phyloP scores from a whole-genome alignment of 495 filamentous ascomycete species.

The Annulohypoxylon moriforme region DNA sequence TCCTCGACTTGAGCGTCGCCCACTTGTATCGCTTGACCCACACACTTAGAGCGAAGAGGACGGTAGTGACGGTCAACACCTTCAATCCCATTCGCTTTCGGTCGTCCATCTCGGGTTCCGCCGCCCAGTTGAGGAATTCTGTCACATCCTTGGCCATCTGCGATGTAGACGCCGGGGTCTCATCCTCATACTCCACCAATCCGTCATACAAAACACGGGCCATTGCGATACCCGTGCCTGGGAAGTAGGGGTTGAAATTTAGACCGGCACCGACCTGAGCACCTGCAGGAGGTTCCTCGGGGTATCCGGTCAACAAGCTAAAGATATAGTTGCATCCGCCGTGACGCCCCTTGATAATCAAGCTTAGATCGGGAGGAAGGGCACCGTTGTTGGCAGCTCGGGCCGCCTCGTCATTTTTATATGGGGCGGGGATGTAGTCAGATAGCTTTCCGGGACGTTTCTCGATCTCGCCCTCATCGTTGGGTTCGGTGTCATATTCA shows the following conservation, averaged over 20 bases:
- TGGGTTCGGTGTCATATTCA: conserved; percentile 98
- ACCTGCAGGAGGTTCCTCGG: conserved; percentile 93
- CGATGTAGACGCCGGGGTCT: conserved; percentile 89
- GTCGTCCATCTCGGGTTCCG: conserved; percentile 98
- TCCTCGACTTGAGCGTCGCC: conserved; percentile 92
- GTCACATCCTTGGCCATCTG: conserved; percentile 99
- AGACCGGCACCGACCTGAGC: conserved; percentile 82
- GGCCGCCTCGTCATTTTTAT: conserved; percentile 98
- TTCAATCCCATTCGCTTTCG: conserved; percentile 99
- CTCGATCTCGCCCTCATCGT: conserved; percentile 96
- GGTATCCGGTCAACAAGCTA: conserved; percentile 96
- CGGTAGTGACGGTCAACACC: conserved; percentile 79
- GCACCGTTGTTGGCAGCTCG: conserved; percentile 98
- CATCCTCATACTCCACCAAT: conserved; percentile 98
- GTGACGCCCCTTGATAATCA: conserved; percentile 98
- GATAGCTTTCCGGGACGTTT: conserved; percentile 98
- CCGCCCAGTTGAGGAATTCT: conserved; percentile 99
- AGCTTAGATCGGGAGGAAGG: conserved; percentile 94
- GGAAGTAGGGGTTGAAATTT: conserved; percentile 99
- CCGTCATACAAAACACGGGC: conserved; percentile 97
- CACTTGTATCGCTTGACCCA: conserved; percentile 99
- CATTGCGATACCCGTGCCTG: conserved; percentile 99
- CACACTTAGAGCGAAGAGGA: conserved; percentile 85
- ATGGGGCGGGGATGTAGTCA: conserved; percentile 93
- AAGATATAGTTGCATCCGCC: conserved; percentile 99